Conservation (phyloP, 2,329 filamentous ascomycete genomes). For the Aschersonia sp. region DNA sequence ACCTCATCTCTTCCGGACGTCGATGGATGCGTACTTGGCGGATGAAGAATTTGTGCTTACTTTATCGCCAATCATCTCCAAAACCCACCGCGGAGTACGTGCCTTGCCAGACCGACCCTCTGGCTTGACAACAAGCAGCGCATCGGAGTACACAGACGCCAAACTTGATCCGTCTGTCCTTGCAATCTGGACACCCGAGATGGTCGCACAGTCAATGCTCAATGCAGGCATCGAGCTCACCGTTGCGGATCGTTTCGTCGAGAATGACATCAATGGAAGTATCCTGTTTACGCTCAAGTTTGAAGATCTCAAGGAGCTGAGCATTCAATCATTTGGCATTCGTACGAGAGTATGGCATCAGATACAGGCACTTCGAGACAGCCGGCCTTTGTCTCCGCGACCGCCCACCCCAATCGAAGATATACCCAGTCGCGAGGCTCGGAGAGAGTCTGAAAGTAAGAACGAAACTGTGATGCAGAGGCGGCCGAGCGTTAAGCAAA, state of each 20-base stretch:
- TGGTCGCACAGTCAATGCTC: slow-evolving; percentile 78
- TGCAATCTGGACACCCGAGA: slow-evolving; percentile 54
- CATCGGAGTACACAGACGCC: slow-evolving; percentile 40
- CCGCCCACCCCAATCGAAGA: slow-evolving; percentile 49
- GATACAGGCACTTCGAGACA: slow-evolving; percentile 53
- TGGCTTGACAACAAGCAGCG: slow-evolving; percentile 25
- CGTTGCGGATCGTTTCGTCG: slow-evolving; percentile 70
- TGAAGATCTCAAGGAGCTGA: slow-evolving; percentile 70
- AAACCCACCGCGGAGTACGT: slow-evolving; percentile 28
- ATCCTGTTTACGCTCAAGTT: slow-evolving; percentile 86
- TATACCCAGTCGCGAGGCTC: slow-evolving; percentile 34
- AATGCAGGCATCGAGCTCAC: slow-evolving; percentile 63
- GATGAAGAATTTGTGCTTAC: slow-evolving; percentile 43
- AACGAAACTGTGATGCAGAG: slow-evolving; percentile 19
- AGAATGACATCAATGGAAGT: slow-evolving; percentile 82
- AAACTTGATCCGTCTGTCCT: slow-evolving; percentile 46
- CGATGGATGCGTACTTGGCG: slow-evolving; percentile 28
- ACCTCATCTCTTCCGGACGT: slow-evolving; percentile 72
- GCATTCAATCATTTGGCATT: slow-evolving; percentile 69
- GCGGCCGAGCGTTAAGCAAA: slow-evolving; percentile 25
- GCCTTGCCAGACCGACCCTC: slow-evolving; percentile 12
- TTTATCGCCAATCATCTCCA: slow-evolving; percentile 60
- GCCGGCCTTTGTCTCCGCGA: slow-evolving; percentile 32
- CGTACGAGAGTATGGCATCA: slow-evolving; percentile 68
- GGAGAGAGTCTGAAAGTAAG: slow-evolving; percentile 27